These are phyloP conservation scores for Plasmodium blacklocki DNA, from an alignment of 169 alveolate genomes.

Conservation along the genomic window DNA sequence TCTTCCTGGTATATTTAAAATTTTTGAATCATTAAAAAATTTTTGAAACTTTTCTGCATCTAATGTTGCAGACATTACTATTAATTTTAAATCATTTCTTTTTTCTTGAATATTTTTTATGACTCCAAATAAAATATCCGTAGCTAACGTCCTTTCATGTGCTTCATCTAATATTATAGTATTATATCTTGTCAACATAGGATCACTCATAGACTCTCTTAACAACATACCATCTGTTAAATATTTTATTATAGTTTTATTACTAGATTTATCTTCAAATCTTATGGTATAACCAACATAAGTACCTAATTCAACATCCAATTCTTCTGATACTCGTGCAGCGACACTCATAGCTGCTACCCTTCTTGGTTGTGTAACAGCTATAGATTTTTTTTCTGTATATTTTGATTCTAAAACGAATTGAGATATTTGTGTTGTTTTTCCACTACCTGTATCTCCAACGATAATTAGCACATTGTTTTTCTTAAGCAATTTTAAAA, in stretches of 20 bases:
- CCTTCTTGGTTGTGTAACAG: slow-evolving; percentile 99
- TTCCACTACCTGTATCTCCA: slow-evolving; percentile 99
- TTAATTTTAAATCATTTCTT: slow-evolving; percentile 93
- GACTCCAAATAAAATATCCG: slow-evolving; percentile 98
- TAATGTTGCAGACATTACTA: slow-evolving; percentile 98
- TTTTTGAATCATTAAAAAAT: slow-evolving; percentile 96
- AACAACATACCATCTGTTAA: slow-evolving; percentile 99
- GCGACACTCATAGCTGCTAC: slow-evolving; percentile 99
- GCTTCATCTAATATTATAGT: slow-evolving; percentile 98
- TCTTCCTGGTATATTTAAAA: slow-evolving; percentile 98
- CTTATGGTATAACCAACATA: slow-evolving; percentile 98
- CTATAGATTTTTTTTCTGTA: slow-evolving; percentile 91
- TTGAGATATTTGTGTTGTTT: slow-evolving; percentile 98
- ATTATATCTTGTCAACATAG: slow-evolving; percentile 91
- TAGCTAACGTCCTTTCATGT: slow-evolving; percentile 98
- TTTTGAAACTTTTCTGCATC: slow-evolving; percentile 96
- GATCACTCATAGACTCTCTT: slow-evolving; percentile 97
- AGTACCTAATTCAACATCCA: slow-evolving; percentile 96
- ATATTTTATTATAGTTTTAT: slow-evolving; percentile 94
- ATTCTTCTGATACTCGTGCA: slow-evolving; percentile 98
- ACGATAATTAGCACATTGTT: slow-evolving; percentile 86
- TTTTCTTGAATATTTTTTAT: slow-evolving; percentile 93
- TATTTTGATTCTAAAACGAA: slow-evolving; percentile 91
- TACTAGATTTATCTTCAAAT: slow-evolving; percentile 95
- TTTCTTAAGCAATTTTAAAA: slow-evolving; percentile 87